Conservation (phyloP, 2,329 filamentous ascomycete species). For the Nakataea oryzae region DNA sequence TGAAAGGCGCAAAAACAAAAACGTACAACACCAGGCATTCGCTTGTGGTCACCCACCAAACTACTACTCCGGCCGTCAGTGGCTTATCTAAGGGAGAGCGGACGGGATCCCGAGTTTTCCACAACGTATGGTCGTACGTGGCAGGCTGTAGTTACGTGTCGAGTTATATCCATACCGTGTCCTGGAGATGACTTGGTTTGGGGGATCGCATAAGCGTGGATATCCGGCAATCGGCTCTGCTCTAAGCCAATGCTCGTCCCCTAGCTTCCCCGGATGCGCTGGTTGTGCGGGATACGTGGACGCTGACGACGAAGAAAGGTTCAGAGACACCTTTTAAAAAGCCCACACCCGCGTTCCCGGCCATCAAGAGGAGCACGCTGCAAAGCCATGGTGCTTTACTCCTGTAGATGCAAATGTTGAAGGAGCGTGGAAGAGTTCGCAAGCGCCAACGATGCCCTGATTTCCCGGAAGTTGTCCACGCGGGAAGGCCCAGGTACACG, state of each 20-base stretch:
- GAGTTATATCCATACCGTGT: too few species aligned
- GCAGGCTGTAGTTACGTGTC: not conserved
- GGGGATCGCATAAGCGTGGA: too few species aligned
- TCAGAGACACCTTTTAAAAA: constrained; percentile 5
- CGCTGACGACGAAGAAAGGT: not conserved
- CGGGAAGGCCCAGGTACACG: constrained; percentile 3
- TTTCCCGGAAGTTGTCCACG: constrained; percentile 2
- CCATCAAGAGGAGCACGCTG: constrained; percentile 9
- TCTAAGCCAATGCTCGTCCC: not conserved
- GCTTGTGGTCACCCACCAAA: not conserved
- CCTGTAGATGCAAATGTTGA: constrained; percentile 9
- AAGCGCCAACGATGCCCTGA: constrained; percentile 1
- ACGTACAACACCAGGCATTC: not conserved
- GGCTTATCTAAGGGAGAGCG: constrained; percentile 1
- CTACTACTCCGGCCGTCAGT: not conserved
- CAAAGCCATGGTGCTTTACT: constrained; percentile 7
- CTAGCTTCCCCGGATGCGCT: not conserved
- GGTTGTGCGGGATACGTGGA: constrained; percentile 5
- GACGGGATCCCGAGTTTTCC: constrained; percentile 3
- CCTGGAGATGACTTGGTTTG: too few species aligned
- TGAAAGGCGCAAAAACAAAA: too few species aligned
- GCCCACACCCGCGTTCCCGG: not conserved
- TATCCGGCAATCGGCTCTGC: too few species aligned
- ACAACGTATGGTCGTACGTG: constrained; percentile 2
- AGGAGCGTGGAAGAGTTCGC: constrained; percentile 5